phyloP scores from a whole-genome alignment of 176 grass and related monocot genomes.

The Triticum dicoccoides region DNA sequence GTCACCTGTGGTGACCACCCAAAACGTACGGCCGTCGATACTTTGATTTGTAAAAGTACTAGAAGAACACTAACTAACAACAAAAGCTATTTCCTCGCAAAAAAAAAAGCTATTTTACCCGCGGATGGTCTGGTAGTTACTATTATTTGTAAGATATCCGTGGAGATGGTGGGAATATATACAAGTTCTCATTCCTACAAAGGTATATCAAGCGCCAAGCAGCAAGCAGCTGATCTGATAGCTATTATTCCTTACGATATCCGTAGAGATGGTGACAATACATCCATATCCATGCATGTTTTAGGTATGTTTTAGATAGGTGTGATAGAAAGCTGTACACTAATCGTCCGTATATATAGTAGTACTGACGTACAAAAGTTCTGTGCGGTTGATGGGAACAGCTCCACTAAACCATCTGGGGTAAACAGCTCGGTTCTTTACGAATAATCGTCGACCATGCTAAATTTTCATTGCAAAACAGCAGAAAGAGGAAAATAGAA shows the following conservation, averaged over 20 bases:
- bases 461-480: neutral
- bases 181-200: neutral
- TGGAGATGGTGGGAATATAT: conserved; percentile 1
- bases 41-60: neutral
- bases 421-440: neutral
- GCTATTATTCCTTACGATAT: neutral
- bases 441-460: neutral
- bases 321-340: neutral
- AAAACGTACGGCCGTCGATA: neutral
- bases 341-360: neutral
- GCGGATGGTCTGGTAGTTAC: neutral
- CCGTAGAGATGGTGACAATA: conserved; percentile 2
- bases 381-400: neutral
- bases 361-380: neutral
- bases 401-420: neutral
- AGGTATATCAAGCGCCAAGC: neutral
- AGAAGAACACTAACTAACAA: conserved; percentile 12
- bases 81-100: neutral
- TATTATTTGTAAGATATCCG: neutral
- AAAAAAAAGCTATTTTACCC: neutral
- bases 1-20: conserved; percentile 2
- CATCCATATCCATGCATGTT: neutral
- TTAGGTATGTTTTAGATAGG: neutral
- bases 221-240: neutral
- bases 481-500: neutral